These are phyloP conservation scores for Gossypium longicalyx DNA, from an alignment of 345 rosid species.

Conservation along the genomic window DNA sequence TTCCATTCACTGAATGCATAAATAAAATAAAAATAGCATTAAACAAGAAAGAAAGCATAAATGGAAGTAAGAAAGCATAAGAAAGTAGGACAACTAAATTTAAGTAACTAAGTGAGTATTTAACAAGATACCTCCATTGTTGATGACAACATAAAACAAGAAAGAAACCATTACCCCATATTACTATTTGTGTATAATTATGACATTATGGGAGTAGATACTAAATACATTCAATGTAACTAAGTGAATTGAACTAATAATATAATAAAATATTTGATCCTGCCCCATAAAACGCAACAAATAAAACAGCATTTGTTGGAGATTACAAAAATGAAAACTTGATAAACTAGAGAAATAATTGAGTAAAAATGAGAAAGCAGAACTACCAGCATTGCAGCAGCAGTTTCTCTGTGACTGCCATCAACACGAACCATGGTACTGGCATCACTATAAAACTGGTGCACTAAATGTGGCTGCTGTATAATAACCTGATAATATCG, in stretches of 20 bases:
- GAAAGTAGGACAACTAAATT: neutral
- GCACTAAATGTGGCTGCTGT: slow-evolving; percentile 36
- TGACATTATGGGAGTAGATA: neutral
- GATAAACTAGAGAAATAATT: neutral
- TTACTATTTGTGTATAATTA: neutral
- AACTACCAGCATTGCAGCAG: slow-evolving; percentile 39
- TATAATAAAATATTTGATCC: neutral
- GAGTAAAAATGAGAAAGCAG: neutral
- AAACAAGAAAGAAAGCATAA: neutral
- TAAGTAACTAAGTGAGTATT: neutral
- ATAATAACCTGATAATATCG: slow-evolving; percentile 46
- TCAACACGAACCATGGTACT: slow-evolving; percentile 50
- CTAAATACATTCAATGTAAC: neutral
- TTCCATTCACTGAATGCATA: neutral
- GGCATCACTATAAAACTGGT: slow-evolving; percentile 44
- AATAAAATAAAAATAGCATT: slow-evolving; percentile 1
- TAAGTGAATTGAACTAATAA: neutral
- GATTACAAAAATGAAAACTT: neutral
- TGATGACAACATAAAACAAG: neutral
- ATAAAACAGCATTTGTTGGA: no score
- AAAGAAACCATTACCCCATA: neutral
- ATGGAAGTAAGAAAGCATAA: neutral
- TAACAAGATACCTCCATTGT: neutral
- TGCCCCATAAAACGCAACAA: neutral
- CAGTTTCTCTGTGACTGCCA: slow-evolving; percentile 34